Evolutionary conservation across 2,329 filamentous ascomycete genomes (phyloP), one percentile per base, ranked within the genome.

Genomic region (Fusarium sp.): DNA sequence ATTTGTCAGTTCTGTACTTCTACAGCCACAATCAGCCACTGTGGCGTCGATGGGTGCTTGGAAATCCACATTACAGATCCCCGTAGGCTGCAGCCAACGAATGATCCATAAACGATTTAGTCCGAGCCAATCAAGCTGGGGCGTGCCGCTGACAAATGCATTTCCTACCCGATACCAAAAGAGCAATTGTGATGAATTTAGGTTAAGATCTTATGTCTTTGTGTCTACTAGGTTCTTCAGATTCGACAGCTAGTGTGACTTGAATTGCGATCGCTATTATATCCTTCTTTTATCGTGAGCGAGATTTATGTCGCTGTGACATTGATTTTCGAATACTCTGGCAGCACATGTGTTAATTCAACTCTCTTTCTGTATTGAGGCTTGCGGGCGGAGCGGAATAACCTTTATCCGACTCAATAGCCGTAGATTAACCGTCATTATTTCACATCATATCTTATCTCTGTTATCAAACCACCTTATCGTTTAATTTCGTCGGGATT

Each of bases 1-100:
- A 62, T 63, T 63, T 63, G 59, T 63, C 59, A 63, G 56, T 23
- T 28, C 16, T 10, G 7, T 4, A 1, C 4, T 8, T 1, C 7
- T 14, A 11, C 9, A n/a, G 32, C 21, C 28, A 23, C 5, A 18
- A 10, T 18, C 7, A 47, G 57, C 59, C 60, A 63, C 60, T 37
- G 48, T 63, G 60, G 60, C 60, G 13, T 27, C 1, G 25, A 6
- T 0, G 8, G 3, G 3, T 55, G 23, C 20, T 48, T 43, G 5
- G 0, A 34, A 55, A 43, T 63, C 34, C 27, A 42, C 32, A 20
- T 11, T 16, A 21, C 6, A 7, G 25, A n/a, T 13, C 7, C 4
- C 4, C 23, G 27, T 21, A 34, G 21, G 16, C 21, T 3, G 16
- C 20, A n/a, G n/a, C 28, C 28, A 10, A 27, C 43, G 25, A 46